Conservation (phyloP, 805 yeast genomes). For the Martiniozyma abietophila region DNA sequence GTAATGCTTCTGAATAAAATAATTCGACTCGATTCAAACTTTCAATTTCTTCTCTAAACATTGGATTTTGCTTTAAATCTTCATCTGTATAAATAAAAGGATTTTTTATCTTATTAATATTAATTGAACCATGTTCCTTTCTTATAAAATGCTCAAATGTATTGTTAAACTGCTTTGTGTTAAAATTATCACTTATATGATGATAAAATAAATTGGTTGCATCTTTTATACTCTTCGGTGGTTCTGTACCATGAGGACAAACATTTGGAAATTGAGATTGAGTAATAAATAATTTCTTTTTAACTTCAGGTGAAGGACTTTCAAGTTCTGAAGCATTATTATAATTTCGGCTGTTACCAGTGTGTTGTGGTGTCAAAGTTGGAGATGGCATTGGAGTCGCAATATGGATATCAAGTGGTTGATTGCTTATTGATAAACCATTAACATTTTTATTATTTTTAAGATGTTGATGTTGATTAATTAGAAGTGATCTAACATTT, state of each 20-base stretch:
- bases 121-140: conserved; percentile 43
- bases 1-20: conserved; percentile 45
- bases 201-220: conserved; percentile 61
- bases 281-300: conserved; percentile 25
- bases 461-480: conserved; percentile 26
- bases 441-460: conserved; percentile 12
- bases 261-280: conserved; percentile 27
- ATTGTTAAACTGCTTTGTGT: conserved; percentile 60
- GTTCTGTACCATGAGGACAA: conserved; percentile 26
- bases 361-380: conserved; percentile 41
- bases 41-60: conserved; percentile 27
- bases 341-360: conserved; percentile 21
- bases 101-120: conserved; percentile 1
- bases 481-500: conserved; percentile 21
- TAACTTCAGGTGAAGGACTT: conserved; percentile 24
- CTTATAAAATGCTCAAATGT: conserved; percentile 64
- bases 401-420: conserved; percentile 44
- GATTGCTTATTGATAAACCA: conserved; percentile 3
- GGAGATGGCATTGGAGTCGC: conserved; percentile 92
- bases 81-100: conserved; percentile 19
- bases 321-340: conserved; percentile 23
- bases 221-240: conserved; percentile 71
- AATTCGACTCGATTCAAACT: conserved; percentile 48
- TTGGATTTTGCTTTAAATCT: conserved; percentile 28
- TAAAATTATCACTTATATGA: conserved; percentile 56